A percentile compares a stretch with the other conserved stretches of the same genome.
These are phyloP conservation scores for Phaseolus lunatus DNA, from an alignment of 306 rosid genomes.

Conservation along the genomic window DNA sequence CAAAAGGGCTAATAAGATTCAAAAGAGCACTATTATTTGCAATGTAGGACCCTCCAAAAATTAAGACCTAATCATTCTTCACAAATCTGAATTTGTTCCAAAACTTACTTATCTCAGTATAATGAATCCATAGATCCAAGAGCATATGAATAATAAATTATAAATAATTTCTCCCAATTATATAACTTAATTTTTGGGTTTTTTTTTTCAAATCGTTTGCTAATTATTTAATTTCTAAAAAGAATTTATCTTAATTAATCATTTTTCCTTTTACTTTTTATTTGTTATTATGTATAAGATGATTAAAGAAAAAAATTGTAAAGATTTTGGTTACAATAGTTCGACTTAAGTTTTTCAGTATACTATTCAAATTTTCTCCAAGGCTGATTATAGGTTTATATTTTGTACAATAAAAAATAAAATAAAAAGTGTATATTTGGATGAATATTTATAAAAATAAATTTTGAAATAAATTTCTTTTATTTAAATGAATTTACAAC, in stretches of 20 bases:
- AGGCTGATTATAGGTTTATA: too few species aligned
- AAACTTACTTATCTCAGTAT: background rate
- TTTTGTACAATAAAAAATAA: background rate
- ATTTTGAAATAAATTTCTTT: background rate
- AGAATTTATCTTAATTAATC: background rate
- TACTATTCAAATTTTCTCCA: too few species aligned
- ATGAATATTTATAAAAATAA: background rate
- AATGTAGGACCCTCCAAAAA: conserved; percentile 22
- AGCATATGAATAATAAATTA: background rate
- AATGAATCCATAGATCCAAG: background rate
- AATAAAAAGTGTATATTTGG: background rate
- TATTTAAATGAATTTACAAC: too few species aligned
- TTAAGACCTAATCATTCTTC: conserved; percentile 24
- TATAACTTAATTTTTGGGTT: too few species aligned
- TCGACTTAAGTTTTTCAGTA: too few species aligned
- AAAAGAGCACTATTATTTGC: conserved; percentile 29
- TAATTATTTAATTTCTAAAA: background rate
- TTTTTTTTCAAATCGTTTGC: background rate
- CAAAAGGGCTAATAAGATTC: conserved; percentile 15
- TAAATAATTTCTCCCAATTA: background rate
- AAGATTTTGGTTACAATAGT: too few species aligned
- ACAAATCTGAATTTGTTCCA: conserved; percentile 35
- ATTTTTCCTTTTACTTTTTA: background rate
- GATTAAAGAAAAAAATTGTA: too few species aligned
- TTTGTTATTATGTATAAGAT: background rate